Base-by-base conservation (phyloP, 352 stramenopile genomes). In the Thraustochytrium sp. region DNA sequence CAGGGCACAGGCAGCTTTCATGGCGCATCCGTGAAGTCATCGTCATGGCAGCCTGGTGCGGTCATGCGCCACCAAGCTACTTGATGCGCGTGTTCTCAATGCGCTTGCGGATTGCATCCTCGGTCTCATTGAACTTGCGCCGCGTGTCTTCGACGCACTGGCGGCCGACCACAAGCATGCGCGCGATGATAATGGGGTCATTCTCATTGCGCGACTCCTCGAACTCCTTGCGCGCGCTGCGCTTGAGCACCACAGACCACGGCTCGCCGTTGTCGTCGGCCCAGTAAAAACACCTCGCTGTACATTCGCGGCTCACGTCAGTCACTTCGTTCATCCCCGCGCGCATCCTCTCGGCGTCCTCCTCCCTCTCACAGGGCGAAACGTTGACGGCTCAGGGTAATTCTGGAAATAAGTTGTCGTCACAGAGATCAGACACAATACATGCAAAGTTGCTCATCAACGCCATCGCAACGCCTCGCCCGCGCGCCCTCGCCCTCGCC, bases 151-250 rank as follows among this genome's bases (percentile, higher is more conserved):
- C 82, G 26, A 93, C 87, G 76, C 89, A 92, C 68, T 93, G 89
- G 29, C 90, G 86, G 40, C 90, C 90, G 0, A 90, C 92, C 0
- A 94, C 89, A 4, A 94, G 62, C 86, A 94, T 85, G 34, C 89
- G 62, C 11, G 90, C 90, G 63, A 93, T 88, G 40, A 93, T 90
- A 8, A 93, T 76, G 1, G 90, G 90, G 87, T 94, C 90, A 1
- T 73, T 90, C 65, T 94, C 90, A 49, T 91, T 84, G 68, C 68
- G 85, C 2, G 87, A 85, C 16, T 87, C 80, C 74, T 92, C 88
- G 87, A 94, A 94, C 84, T 94, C 90, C 75, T 89, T 89, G 0
- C 90, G 82, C n/a, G 90, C 89, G 82, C 90, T 86, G 23, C 87
- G 53, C 61, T 85, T 87, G 36, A 94, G 84, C 54, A 90, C 86